These are phyloP conservation scores for Excoecaria agallocha DNA, from an alignment of 345 rosid genomes.

Conservation along the genomic window DNA sequence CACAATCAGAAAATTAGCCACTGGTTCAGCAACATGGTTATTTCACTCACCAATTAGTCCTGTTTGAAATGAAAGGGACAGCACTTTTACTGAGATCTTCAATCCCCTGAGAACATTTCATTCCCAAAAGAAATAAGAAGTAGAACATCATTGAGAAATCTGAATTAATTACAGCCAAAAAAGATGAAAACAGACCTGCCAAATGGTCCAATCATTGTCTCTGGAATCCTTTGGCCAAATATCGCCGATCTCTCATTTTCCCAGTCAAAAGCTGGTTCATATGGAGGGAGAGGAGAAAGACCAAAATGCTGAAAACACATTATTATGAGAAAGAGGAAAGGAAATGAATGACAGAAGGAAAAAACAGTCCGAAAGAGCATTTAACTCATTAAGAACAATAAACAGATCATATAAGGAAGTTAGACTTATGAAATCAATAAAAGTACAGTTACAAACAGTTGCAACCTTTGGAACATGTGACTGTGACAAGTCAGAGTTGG, in stretches of 20 bases:
- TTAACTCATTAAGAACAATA: neutral
- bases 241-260: constrained; percentile 90
- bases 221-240: constrained; percentile 90
- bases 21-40: neutral
- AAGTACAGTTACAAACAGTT: neutral
- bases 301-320: constrained; percentile 72
- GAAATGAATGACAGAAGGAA: neutral
- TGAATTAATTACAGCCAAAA: neutral
- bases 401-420: neutral
- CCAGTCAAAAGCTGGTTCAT: constrained; percentile 99
- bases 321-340: constrained; percentile 8
- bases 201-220: constrained; percentile 57
- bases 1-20: neutral
- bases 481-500: constrained; percentile 22
- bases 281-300: constrained; percentile 88
- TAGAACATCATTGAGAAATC: neutral
- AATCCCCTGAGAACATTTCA: constrained; percentile 58
- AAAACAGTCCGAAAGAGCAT: neutral
- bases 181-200: constrained; percentile 47
- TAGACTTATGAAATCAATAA: constrained; percentile 1
- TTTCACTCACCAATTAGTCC: constrained; percentile 76
- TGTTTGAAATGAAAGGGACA: constrained; percentile 81
- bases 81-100: constrained; percentile 90
- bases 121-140: constrained; percentile 18
- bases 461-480: constrained; percentile 49